Evolutionary conservation across 179 eudicot genomes (phyloP).

Genomic region (Camellia oleifera): DNA sequence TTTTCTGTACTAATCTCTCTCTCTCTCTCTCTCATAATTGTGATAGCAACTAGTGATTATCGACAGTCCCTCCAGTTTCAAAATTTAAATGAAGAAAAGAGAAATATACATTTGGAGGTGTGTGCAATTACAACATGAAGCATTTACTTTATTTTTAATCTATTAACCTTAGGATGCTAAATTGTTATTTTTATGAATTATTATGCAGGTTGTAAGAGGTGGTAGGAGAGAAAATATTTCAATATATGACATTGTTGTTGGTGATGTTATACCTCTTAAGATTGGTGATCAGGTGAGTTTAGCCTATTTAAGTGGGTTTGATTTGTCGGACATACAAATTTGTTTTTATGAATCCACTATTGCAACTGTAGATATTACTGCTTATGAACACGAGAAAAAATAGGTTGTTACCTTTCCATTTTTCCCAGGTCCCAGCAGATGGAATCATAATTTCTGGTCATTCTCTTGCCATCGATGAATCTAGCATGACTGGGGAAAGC

Average conservation of each 20-base stretch:
- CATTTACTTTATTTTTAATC: background rate
- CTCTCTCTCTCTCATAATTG: background rate
- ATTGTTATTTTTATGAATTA: background rate
- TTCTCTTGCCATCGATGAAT: slow-evolving; percentile 85
- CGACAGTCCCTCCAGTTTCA: slow-evolving; percentile 92
- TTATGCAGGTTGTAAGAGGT: slow-evolving; percentile 76
- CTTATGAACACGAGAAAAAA: background rate
- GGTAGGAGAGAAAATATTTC: slow-evolving; percentile 86
- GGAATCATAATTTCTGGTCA: slow-evolving; percentile 77
- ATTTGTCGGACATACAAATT: background rate
- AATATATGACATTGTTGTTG: slow-evolving; percentile 80
- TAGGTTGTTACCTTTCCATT: slow-evolving; percentile 5
- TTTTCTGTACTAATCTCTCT: background rate
- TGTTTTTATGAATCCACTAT: background rate
- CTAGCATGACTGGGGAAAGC: slow-evolving; percentile 99
- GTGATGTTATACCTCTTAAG: slow-evolving; percentile 85
- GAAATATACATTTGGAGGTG: slow-evolving; percentile 81
- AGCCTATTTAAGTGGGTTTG: background rate
- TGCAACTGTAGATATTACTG: background rate
- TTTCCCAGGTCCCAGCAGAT: slow-evolving; percentile 80
- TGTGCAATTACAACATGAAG: slow-evolving; percentile 7
- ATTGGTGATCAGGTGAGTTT: slow-evolving; percentile 83
- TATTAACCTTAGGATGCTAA: background rate
- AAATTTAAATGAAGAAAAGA: slow-evolving; percentile 74
- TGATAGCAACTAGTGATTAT: slow-evolving; percentile 76